Percentiles rank a stretch among this genome's conserved stretches.
Conservation (phyloP, 371 early-diverging fungal genomes). For the Mucor indicus region DNA sequence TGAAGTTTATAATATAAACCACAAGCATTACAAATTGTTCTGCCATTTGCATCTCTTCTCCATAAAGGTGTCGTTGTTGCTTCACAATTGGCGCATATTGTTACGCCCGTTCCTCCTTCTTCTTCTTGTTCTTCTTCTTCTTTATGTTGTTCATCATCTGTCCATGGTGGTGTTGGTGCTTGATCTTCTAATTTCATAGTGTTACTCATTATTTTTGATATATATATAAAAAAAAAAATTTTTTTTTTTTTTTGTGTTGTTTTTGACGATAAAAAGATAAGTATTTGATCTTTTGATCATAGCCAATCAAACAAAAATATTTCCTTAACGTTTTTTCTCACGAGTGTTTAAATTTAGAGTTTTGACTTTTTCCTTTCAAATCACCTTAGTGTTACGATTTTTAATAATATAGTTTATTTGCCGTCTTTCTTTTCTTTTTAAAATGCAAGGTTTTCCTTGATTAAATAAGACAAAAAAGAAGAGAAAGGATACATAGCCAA, state of each 20-base stretch:
- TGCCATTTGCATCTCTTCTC: slow-evolving; percentile 68
- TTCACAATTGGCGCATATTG: slow-evolving; percentile 68
- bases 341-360: no score
- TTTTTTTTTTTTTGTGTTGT: no score
- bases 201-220: background rate
- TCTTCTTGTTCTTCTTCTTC: slow-evolving; percentile 1
- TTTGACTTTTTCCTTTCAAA: no score
- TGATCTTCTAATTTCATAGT: slow-evolving; percentile 9
- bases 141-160: slow-evolving; percentile 29
- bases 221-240: background rate
- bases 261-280: background rate
- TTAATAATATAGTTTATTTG: no score
- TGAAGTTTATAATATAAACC: slow-evolving; percentile 79
- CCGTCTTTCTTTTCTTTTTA: no score
- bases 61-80: slow-evolving; percentile 78
- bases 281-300: slow-evolving; percentile 1
- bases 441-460: no score
- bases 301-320: background rate
- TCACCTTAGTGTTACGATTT: no score
- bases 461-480: no score
- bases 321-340: background rate
- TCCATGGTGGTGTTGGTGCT: slow-evolving; percentile 4
- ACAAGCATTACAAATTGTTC: slow-evolving; percentile 79
- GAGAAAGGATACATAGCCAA: no score
- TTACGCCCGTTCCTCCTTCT: slow-evolving; percentile 2